phyloP scores from a whole-genome alignment of 768 basidiomycete species.

The Crepidotus variabilis region DNA sequence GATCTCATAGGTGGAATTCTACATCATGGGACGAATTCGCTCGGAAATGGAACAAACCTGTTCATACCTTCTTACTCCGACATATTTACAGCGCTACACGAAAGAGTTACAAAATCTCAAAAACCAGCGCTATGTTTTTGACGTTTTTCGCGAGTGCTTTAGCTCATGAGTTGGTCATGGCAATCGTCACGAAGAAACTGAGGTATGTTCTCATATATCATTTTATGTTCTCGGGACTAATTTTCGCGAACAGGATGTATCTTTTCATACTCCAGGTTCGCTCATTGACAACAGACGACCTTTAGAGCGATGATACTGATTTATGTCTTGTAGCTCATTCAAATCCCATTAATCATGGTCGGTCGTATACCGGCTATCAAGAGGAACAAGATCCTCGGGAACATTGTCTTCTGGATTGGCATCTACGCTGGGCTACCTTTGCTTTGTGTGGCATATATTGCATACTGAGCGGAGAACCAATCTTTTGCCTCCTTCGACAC shows the following conservation, averaged over 20 bases:
- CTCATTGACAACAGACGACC: slow-evolving; percentile 1
- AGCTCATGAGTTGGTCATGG: slow-evolving; percentile 96
- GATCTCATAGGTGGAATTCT: slow-evolving; percentile 77
- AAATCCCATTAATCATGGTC: slow-evolving; percentile 86
- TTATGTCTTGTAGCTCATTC: slow-evolving; percentile 56
- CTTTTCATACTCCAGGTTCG: slow-evolving; percentile 72
- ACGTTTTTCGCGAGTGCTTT: slow-evolving; percentile 91
- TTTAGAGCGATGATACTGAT: slow-evolving; percentile 1
- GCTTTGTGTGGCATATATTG: slow-evolving; percentile 70
- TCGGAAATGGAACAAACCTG: slow-evolving; percentile 98
- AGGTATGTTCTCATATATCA: slow-evolving; percentile 41
- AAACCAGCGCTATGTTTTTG: slow-evolving; percentile 79
- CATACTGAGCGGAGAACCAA: slow-evolving; percentile 28
- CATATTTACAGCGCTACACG: slow-evolving; percentile 95
- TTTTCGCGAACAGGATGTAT: slow-evolving; percentile 57
- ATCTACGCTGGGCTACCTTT: slow-evolving; percentile 91
- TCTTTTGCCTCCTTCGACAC: background rate
- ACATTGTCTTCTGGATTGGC: slow-evolving; percentile 91
- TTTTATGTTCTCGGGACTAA: background rate
- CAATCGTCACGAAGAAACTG: slow-evolving; percentile 89
- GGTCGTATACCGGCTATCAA: slow-evolving; percentile 76
- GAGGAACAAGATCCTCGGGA: slow-evolving; percentile 77
- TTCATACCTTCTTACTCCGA: slow-evolving; percentile 87
- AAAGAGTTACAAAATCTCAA: slow-evolving; percentile 68
- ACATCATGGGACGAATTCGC: slow-evolving; percentile 97